Conservation (phyloP, 106 monocot species). For the Ottelia alismoides region DNA sequence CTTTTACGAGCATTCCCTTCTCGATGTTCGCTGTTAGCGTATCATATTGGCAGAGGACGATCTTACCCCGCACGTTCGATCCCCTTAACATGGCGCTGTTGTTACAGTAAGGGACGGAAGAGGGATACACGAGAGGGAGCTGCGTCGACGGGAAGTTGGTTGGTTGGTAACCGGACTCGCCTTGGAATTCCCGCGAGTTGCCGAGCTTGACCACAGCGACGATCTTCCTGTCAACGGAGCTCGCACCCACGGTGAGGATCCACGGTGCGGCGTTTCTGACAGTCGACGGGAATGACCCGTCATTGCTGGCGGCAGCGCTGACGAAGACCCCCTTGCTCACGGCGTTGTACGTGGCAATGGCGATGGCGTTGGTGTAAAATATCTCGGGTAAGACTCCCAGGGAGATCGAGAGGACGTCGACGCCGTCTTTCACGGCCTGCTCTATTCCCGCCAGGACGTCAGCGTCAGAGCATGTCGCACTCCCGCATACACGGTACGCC, state of each 20-base stretch:
- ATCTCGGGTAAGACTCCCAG: conserved; percentile 28
- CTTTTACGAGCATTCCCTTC: conserved; percentile 7
- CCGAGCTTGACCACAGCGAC: conserved; percentile 8
- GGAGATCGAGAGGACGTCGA: conserved; percentile 47
- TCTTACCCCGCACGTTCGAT: conserved; percentile 3
- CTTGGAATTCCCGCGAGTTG: conserved; percentile 4
- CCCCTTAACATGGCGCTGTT: background rate
- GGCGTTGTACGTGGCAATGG: conserved; percentile 28
- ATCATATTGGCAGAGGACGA: conserved; percentile 1
- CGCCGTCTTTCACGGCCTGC: conserved; percentile 37
- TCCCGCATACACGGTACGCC: conserved; percentile 39
- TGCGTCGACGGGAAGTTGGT: background rate
- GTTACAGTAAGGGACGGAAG: background rate
- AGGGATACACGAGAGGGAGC: too few relatives aligned
- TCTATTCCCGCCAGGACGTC: conserved; percentile 42
- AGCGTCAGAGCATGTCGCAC: conserved; percentile 28
- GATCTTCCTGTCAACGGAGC: conserved; percentile 9
- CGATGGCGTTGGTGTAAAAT: conserved; percentile 24
- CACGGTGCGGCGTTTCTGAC: conserved; percentile 9
- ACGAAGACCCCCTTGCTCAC: conserved; percentile 30
- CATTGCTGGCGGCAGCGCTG: conserved; percentile 31
- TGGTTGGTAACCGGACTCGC: conserved; percentile 10
- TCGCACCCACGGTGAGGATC: conserved; percentile 10
- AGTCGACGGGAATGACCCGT: conserved; percentile 12
- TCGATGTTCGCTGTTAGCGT: background rate